Percentiles rank a stretch among this genome's conserved stretches.
These are phyloP conservation scores for Hanseniaspora pseudoguilliermondii DNA, from an alignment of 805 yeast species.

Conservation along the genomic window DNA sequence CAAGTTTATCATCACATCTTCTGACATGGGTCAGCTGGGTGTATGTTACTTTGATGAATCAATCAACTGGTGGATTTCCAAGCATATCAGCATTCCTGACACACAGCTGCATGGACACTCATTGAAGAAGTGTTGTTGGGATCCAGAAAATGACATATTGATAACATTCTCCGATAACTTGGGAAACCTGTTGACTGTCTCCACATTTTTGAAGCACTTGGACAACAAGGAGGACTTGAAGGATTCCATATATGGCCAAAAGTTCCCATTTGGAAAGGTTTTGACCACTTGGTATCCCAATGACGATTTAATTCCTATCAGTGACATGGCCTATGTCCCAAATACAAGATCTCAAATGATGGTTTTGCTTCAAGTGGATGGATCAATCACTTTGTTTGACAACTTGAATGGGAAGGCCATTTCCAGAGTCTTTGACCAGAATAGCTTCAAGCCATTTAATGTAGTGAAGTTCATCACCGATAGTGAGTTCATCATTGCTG, in stretches of 20 bases:
- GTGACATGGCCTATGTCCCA: constrained; percentile 65
- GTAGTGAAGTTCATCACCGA: constrained; percentile 59
- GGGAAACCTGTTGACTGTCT: constrained; percentile 80
- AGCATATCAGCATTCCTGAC: constrained; percentile 87
- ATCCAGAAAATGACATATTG: constrained; percentile 61
- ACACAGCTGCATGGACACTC: constrained; percentile 67
- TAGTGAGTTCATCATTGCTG: constrained; percentile 66
- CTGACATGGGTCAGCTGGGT: constrained; percentile 76
- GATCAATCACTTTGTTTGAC: constrained; percentile 5
- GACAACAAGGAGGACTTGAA: constrained; percentile 44
- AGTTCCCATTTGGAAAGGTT: constrained; percentile 84
- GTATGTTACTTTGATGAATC: constrained; percentile 92
- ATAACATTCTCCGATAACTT: constrained; percentile 87
- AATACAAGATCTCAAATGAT: constrained; percentile 79
- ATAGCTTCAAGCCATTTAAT: constrained; percentile 59
- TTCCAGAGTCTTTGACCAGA: constrained; percentile 19
- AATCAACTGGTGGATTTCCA: constrained; percentile 99
- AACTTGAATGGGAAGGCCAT: constrained; percentile 14
- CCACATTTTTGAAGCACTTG: constrained; percentile 77
- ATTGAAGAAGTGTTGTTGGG: constrained; percentile 47
- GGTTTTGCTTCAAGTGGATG: constrained; percentile 39
- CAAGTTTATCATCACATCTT: constrained; percentile 94
- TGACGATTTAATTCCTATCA: constrained; percentile 66
- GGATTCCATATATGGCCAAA: constrained; percentile 74
- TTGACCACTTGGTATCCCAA: constrained; percentile 61